Conservation (phyloP, 257 asterid genomes). For the Nicotiana noctiflora region DNA sequence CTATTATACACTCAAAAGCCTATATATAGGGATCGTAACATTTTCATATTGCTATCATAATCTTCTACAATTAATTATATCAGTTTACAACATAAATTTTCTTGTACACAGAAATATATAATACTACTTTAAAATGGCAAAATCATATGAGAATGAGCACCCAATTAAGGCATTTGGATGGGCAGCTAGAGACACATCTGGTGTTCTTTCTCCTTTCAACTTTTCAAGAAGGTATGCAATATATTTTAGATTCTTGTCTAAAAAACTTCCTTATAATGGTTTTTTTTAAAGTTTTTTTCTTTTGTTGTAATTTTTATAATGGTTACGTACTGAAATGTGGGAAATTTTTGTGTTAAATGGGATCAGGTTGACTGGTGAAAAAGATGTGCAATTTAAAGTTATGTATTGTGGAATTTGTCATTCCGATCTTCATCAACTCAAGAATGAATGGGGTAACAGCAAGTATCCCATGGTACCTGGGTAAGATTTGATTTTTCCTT, state of each 20-base stretch:
- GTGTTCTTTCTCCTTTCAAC: slow-evolving; percentile 40
- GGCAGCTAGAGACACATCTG: slow-evolving; percentile 54
- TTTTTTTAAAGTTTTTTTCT: background rate
- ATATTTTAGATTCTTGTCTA: background rate
- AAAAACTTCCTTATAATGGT: background rate
- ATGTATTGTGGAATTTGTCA: slow-evolving; percentile 50
- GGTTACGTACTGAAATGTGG: background rate
- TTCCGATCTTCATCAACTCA: slow-evolving; percentile 41
- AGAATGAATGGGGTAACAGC: slow-evolving; percentile 44
- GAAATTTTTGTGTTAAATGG: background rate
- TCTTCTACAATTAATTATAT: background rate
- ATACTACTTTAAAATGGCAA: slow-evolving; percentile 26
- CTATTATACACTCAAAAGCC: background rate
- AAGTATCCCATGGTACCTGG: slow-evolving; percentile 46
- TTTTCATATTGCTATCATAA: background rate
- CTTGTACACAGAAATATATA: background rate
- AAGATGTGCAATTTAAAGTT: slow-evolving; percentile 45
- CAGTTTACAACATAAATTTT: background rate
- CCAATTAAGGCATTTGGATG: slow-evolving; percentile 46
- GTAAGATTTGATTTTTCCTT: slow-evolving; percentile 5
- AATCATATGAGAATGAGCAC: slow-evolving; percentile 39
- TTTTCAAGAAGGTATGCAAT: slow-evolving; percentile 50
- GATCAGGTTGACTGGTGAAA: slow-evolving; percentile 33
- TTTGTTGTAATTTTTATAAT: background rate
- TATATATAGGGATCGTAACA: background rate